These are phyloP conservation scores for Strigomonas culicis DNA, from an alignment of 208 protist genomes.

Conservation along the genomic window DNA sequence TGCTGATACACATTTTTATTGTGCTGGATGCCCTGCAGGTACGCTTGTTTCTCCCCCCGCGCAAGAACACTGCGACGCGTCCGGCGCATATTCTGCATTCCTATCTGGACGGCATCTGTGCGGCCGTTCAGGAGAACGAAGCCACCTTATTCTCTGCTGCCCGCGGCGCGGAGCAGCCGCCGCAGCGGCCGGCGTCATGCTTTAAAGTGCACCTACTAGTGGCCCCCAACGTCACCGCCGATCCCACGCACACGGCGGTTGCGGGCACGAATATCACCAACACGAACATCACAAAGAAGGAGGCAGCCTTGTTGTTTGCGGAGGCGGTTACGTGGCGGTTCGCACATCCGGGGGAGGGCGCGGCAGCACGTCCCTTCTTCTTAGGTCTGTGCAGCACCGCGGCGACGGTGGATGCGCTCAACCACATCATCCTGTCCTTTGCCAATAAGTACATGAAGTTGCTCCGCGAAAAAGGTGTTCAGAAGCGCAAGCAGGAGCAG, in stretches of 20 bases:
- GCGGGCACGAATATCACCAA: constrained; percentile 7
- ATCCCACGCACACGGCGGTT: neutral
- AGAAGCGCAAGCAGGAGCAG: neutral
- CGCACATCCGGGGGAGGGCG: neutral
- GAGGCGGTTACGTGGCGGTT: neutral
- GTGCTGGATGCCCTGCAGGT: too few species aligned
- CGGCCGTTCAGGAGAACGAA: neutral
- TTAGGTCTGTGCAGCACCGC: neutral
- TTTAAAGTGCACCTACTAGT: constrained; percentile 1
- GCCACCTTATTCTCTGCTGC: neutral
- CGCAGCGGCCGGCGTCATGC: too few species aligned
- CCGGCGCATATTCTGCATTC: neutral
- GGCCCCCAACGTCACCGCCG: neutral
- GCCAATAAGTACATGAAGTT: neutral
- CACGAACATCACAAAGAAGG: constrained; percentile 2
- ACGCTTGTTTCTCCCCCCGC: neutral
- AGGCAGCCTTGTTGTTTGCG: neutral
- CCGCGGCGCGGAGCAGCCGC: too few species aligned
- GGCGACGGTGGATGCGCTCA: neutral
- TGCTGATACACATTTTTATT: too few species aligned
- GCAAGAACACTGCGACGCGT: neutral
- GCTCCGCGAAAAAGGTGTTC: neutral
- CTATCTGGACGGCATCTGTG: neutral
- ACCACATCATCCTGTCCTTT: neutral
- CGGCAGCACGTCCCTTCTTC: neutral